A percentile compares a stretch with the other conserved stretches of the same genome.
phyloP scores from a whole-genome alignment of 2,329 filamentous ascomycete genomes.

The Aspergillus novofumigatus region DNA sequence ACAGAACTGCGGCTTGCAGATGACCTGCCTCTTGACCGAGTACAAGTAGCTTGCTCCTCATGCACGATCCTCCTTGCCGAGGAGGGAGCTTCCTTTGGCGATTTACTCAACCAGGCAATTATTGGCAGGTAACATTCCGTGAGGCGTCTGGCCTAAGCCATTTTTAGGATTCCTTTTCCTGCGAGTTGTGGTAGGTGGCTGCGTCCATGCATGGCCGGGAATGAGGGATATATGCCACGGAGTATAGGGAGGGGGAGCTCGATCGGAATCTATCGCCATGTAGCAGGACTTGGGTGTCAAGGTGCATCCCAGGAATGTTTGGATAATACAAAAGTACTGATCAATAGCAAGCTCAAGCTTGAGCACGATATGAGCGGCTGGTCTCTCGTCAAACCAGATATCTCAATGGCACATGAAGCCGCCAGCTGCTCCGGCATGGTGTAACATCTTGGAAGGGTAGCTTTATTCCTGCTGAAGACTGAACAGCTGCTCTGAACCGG shows the following conservation, averaged over 20 bases:
- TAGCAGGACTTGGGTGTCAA: background rate
- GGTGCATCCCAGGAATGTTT: background rate
- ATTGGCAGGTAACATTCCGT: background rate
- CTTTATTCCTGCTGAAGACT: background rate
- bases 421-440: slow-evolving; percentile 4
- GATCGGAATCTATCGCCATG: background rate
- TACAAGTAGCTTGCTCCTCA: slow-evolving; percentile 8
- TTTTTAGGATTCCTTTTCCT: slow-evolving; percentile 9
- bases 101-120: slow-evolving; percentile 1
- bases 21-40: slow-evolving; percentile 13
- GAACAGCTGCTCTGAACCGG: slow-evolving; percentile 1
- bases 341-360: background rate
- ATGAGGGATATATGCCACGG: background rate
- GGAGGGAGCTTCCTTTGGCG: slow-evolving; percentile 1
- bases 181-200: background rate
- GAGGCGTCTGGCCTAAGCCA: background rate
- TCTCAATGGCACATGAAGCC: slow-evolving; percentile 1
- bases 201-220: background rate
- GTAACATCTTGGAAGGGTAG: background rate
- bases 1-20: slow-evolving; percentile 10
- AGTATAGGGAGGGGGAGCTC: background rate
- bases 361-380: slow-evolving; percentile 5
- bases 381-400: slow-evolving; percentile 9
- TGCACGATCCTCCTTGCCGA: slow-evolving; percentile 10
- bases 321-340: background rate